phyloP scores from a whole-genome alignment of 192 early-diverging fungal species.

The Linnemannia hyalina region DNA sequence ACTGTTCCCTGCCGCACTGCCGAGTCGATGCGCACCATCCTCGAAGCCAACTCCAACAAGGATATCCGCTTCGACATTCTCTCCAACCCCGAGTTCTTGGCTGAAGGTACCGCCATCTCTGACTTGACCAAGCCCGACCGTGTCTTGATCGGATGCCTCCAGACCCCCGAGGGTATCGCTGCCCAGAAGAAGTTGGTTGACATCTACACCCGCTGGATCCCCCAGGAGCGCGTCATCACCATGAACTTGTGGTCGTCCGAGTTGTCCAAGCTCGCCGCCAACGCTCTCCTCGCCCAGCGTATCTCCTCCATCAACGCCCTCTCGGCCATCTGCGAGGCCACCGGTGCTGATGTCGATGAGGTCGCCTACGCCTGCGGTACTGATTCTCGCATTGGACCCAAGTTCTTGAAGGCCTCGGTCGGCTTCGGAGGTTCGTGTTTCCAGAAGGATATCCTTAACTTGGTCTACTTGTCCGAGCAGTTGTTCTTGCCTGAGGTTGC shows the following conservation, averaged over 20 bases:
- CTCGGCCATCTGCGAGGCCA: constrained; percentile 92
- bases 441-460: constrained; percentile 94
- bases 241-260: constrained; percentile 97
- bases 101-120: constrained; percentile 90
- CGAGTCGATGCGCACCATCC: constrained; percentile 84
- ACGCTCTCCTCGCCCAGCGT: constrained; percentile 94
- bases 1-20: constrained; percentile 96
- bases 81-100: constrained; percentile 96
- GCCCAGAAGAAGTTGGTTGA: constrained; percentile 83
- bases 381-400: constrained; percentile 88
- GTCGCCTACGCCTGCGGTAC: constrained; percentile 91
- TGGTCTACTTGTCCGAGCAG: constrained; percentile 89
- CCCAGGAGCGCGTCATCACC: constrained; percentile 86
- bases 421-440: constrained; percentile 97
- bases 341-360: constrained; percentile 91
- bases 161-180: constrained; percentile 74
- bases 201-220: constrained; percentile 92
- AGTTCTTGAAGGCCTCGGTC: constrained; percentile 92
- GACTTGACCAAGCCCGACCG: constrained; percentile 91
- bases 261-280: constrained; percentile 93
- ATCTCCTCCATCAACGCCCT: constrained; percentile 93
- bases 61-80: constrained; percentile 86
- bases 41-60: constrained; percentile 79
- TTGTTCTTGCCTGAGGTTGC: constrained; percentile 91
- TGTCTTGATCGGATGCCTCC: constrained; percentile 88